Conservation (phyloP, 2,329 filamentous ascomycete genomes). For the Gaeumannomyces tritici region DNA sequence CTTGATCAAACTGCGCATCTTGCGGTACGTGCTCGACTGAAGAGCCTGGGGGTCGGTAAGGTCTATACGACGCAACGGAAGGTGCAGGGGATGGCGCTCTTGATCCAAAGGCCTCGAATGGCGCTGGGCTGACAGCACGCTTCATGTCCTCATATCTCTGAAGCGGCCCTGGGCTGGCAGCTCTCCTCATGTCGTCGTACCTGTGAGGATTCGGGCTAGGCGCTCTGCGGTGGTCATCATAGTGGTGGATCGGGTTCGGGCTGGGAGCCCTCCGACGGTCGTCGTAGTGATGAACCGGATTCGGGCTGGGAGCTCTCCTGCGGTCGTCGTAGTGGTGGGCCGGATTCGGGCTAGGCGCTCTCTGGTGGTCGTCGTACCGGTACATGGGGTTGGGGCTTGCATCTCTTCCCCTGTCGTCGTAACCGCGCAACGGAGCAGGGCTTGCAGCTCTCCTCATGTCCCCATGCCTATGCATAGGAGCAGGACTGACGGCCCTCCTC, state of each 20-base stretch:
- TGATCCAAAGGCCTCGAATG: slow-evolving; percentile 14
- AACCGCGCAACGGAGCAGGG: slow-evolving; percentile 10
- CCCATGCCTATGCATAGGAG: slow-evolving; percentile 9
- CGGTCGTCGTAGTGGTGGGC: neutral
- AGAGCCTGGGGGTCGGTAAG: slow-evolving; percentile 8
- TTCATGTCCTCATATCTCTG: slow-evolving; percentile 4
- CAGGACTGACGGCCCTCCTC: slow-evolving; percentile 29
- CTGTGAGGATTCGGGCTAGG: neutral
- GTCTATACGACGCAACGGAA: slow-evolving; percentile 5
- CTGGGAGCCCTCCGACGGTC: neutral
- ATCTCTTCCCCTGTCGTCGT: slow-evolving; percentile 19
- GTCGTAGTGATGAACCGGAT: neutral
- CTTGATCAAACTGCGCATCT: slow-evolving; percentile 8
- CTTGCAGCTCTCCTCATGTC: neutral
- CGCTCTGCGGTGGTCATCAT: neutral
- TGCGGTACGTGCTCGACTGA: slow-evolving; percentile 7
- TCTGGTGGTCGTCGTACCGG: neutral
- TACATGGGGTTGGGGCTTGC: slow-evolving; percentile 22
- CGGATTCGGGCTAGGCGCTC: neutral
- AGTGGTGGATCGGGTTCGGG: neutral
- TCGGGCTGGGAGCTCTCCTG: neutral
- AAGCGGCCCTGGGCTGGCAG: slow-evolving; percentile 5
- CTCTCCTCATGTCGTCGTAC: slow-evolving; percentile 1
- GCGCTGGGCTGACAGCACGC: slow-evolving; percentile 5
- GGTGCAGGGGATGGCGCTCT: slow-evolving; percentile 17